Percentiles rank a stretch among this genome's conserved stretches.
These are phyloP conservation scores for Helotiales sp. DNA, from an alignment of 2,329 filamentous ascomycete genomes.

Conservation along the genomic window DNA sequence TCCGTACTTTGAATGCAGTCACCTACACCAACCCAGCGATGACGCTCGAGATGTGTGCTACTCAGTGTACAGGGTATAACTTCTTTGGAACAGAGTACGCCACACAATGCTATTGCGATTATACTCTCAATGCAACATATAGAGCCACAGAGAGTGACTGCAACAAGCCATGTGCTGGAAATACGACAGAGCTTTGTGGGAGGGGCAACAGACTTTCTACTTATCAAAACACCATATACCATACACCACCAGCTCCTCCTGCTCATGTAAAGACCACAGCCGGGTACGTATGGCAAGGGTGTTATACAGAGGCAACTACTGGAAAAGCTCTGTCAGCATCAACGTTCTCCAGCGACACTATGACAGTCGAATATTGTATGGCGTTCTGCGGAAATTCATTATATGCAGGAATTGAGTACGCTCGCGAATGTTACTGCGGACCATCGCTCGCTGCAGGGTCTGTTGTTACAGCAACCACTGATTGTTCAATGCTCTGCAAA, in stretches of 20 bases:
- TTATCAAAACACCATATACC: neutral
- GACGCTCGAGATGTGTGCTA: conserved; percentile 1
- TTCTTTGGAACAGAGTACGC: neutral
- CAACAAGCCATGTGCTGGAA: neutral
- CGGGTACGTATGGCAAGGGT: conserved; percentile 1
- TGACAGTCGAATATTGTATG: conserved; percentile 11
- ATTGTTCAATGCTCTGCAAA: neutral
- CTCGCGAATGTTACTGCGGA: neutral
- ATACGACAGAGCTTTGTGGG: neutral
- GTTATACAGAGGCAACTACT: conserved; percentile 12
- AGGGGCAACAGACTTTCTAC: neutral
- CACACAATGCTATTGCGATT: neutral
- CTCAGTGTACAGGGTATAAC: neutral
- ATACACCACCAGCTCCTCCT: neutral
- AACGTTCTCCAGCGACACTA: neutral
- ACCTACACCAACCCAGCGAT: neutral
- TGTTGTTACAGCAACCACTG: neutral
- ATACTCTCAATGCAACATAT: neutral
- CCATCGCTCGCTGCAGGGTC: neutral
- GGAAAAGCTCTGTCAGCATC: neutral
- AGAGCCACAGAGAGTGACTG: neutral
- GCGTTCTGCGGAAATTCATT: conserved; percentile 7
- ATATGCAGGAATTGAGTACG: conserved; percentile 19
- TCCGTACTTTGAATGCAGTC: neutral
- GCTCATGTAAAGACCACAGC: neutral